A percentile compares a stretch with the other conserved stretches of the same genome.
phyloP scores from a whole-genome alignment of 345 rosid genomes.

The Populus alba region DNA sequence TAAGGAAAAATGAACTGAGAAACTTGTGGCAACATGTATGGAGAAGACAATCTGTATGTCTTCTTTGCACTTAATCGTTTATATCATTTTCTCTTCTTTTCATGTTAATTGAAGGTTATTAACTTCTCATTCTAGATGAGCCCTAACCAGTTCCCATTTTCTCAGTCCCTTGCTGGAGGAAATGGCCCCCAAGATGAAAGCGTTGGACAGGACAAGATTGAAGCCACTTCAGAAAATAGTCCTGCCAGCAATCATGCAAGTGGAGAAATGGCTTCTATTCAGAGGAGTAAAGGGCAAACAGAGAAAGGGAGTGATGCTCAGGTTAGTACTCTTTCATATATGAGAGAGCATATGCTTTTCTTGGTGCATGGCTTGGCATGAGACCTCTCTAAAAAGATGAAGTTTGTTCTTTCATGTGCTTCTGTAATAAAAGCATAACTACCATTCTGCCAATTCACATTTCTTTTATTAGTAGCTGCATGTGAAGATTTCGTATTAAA shows the following conservation, averaged over 20 bases:
- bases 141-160: slow-evolving; percentile 24
- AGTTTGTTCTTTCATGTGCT: not conserved
- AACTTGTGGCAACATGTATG: slow-evolving; percentile 98
- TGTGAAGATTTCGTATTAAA: not conserved
- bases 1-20: slow-evolving; percentile 86
- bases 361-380: not conserved
- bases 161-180: slow-evolving; percentile 41
- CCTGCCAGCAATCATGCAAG: slow-evolving; percentile 51
- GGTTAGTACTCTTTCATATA: slow-evolving; percentile 42
- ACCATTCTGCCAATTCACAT: not conserved
- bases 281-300: slow-evolving; percentile 37
- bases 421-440: not conserved
- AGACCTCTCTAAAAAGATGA: not conserved
- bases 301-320: slow-evolving; percentile 71
- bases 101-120: slow-evolving; percentile 3
- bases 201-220: slow-evolving; percentile 65
- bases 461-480: not conserved
- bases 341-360: not conserved
- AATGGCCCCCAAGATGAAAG: slow-evolving; percentile 55
- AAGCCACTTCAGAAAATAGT: slow-evolving; percentile 69
- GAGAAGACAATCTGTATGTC: slow-evolving; percentile 88
- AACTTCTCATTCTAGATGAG: slow-evolving; percentile 9
- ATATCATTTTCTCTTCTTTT: not conserved
- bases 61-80: not conserved
- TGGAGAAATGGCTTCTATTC: slow-evolving; percentile 40